Conservation (phyloP, 2,329 filamentous ascomycete species). For the Geoglossum cookeanum region DNA sequence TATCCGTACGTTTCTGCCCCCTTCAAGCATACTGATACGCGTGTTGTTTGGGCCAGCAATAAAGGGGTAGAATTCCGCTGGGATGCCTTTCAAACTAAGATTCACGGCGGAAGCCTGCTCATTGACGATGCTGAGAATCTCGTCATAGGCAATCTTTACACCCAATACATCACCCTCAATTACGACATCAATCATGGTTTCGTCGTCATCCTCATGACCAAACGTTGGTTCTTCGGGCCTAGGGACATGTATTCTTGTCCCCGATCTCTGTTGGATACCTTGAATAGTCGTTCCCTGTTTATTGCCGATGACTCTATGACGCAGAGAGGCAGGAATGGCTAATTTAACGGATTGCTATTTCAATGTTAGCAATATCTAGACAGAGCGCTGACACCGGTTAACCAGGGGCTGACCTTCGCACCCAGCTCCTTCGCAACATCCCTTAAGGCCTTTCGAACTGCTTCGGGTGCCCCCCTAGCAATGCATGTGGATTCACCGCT, state of each 20-base stretch:
- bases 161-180: constrained; percentile 86
- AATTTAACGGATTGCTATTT: constrained; percentile 48
- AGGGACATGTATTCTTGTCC: constrained; percentile 77
- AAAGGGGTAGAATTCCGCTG: constrained; percentile 89
- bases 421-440: constrained; percentile 80
- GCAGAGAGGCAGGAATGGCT: constrained; percentile 62
- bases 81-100: constrained; percentile 64
- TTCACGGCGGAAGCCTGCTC: constrained; percentile 70
- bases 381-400: background rate
- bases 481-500: constrained; percentile 58
- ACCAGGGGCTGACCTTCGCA: constrained; percentile 42
- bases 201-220: constrained; percentile 57
- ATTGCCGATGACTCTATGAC: constrained; percentile 71
- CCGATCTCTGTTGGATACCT: constrained; percentile 71
- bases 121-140: constrained; percentile 72
- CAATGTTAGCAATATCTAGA: background rate
- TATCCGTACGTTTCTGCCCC: constrained; percentile 57
- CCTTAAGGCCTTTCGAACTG: constrained; percentile 72
- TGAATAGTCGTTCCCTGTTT: constrained; percentile 81
- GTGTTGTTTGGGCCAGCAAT: constrained; percentile 63
- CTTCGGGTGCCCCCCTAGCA: constrained; percentile 64
- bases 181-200: constrained; percentile 59
- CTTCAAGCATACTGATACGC: constrained; percentile 46
- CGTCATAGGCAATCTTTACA: constrained; percentile 62
- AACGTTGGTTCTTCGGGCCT: constrained; percentile 47